Conservation (phyloP, 371 early-diverging fungal genomes). For the Lichtheimia corymbifera region DNA sequence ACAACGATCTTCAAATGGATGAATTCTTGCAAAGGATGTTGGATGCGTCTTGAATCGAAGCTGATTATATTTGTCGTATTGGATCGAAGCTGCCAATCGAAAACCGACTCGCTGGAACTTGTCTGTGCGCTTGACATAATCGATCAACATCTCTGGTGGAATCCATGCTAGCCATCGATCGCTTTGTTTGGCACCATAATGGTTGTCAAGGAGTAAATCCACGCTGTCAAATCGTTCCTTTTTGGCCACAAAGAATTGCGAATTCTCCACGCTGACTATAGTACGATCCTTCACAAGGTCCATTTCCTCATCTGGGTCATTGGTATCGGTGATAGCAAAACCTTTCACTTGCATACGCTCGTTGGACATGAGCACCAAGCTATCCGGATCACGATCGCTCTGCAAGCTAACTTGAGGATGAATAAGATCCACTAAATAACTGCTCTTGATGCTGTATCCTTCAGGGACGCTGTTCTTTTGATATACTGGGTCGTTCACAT, state of each 20-base stretch:
- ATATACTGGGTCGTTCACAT: constrained; percentile 54
- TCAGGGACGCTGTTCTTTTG: constrained; percentile 49
- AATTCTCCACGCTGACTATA: constrained; percentile 74
- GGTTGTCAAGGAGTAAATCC: constrained; percentile 47
- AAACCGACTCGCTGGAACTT: constrained; percentile 77
- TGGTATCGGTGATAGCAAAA: constrained; percentile 58
- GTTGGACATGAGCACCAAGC: constrained; percentile 63
- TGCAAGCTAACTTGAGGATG: constrained; percentile 76
- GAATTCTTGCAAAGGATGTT: constrained; percentile 22
- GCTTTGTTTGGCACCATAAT: constrained; percentile 49
- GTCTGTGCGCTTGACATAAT: constrained; percentile 50
- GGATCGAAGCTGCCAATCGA: constrained; percentile 70
- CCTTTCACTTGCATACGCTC: constrained; percentile 68
- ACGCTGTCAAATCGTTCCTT: constrained; percentile 64
- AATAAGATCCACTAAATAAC: constrained; percentile 64
- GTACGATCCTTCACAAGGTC: constrained; percentile 73
- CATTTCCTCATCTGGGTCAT: constrained; percentile 46
- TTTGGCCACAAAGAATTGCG: constrained; percentile 79
- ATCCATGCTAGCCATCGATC: constrained; percentile 85
- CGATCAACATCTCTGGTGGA: constrained; percentile 80
- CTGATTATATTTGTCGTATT: constrained; percentile 81
- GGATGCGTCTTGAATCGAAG: constrained; percentile 55
- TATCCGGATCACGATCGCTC: constrained; percentile 44
- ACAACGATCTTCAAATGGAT: constrained; percentile 56
- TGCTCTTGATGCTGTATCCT: constrained; percentile 56